Percentiles rank a stretch among this genome's conserved stretches.
These are phyloP conservation scores for Dimargaris xerosporica DNA, from an alignment of 192 early-diverging fungal species.

Conservation along the genomic window DNA sequence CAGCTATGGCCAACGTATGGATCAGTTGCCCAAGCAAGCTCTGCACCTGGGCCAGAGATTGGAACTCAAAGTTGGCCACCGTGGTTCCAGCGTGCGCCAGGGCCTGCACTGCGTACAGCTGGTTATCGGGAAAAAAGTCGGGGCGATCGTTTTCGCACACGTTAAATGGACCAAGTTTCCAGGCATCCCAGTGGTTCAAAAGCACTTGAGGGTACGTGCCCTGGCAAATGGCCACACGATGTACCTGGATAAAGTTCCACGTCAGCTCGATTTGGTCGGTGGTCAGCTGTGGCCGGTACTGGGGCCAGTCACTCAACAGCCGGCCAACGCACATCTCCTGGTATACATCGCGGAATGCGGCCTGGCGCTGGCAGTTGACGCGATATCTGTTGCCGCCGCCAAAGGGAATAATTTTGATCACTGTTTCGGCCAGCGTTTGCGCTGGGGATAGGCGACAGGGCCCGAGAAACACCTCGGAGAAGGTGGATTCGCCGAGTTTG, in stretches of 20 bases:
- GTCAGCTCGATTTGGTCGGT: conserved; percentile 19
- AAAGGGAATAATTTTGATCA: conserved; percentile 76
- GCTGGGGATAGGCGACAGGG: conserved; percentile 9
- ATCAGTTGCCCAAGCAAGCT: conserved; percentile 50
- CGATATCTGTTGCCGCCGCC: conserved; percentile 24
- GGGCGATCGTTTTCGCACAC: conserved; percentile 62
- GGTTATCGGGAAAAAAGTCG: conserved; percentile 44
- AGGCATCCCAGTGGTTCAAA: conserved; percentile 58
- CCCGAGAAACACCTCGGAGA: conserved; percentile 59
- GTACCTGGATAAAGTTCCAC: conserved; percentile 29
- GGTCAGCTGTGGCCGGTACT: conserved; percentile 25
- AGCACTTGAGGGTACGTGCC: conserved; percentile 50
- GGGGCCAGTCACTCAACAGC: conserved; percentile 32
- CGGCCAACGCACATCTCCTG: conserved; percentile 46
- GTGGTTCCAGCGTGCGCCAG: conserved; percentile 60
- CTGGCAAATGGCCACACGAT: conserved; percentile 46
- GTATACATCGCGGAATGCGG: conserved; percentile 35
- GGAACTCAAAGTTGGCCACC: conserved; percentile 37
- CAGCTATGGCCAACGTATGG: conserved; percentile 35
- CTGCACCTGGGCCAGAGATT: conserved; percentile 15
- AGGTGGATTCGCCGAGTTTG: conserved; percentile 80
- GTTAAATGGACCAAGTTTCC: conserved; percentile 30
- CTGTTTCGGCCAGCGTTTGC: conserved; percentile 22
- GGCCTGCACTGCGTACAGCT: conserved; percentile 58
- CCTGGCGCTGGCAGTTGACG: conserved; percentile 28